phyloP scores from a whole-genome alignment of 306 rosid species.

The Coriaria nepalensis region DNA sequence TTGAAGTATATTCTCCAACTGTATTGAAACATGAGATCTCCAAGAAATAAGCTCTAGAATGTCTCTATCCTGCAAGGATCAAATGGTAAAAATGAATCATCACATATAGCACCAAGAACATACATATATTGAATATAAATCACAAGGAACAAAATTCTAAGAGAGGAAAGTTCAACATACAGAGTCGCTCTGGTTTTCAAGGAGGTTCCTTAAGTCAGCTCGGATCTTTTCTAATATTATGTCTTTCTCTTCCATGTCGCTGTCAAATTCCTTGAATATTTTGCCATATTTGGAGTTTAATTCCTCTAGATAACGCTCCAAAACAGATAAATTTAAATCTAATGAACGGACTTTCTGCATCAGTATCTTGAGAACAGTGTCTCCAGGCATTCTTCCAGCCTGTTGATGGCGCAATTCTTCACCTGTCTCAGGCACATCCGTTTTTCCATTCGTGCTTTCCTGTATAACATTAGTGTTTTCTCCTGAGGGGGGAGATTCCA shows the following conservation, averaged over 20 bases:
- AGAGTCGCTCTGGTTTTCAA: slow-evolving; percentile 34
- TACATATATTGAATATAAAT: background rate
- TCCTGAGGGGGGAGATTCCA: slow-evolving; percentile 21
- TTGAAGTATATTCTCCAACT: slow-evolving; percentile 41
- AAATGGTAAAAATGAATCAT: slow-evolving; percentile 9
- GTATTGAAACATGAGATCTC: slow-evolving; percentile 58
- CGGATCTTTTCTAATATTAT: slow-evolving; percentile 45
- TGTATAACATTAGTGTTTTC: slow-evolving; percentile 30
- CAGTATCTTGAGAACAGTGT: slow-evolving; percentile 82
- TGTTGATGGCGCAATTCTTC: slow-evolving; percentile 68
- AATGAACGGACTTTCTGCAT: slow-evolving; percentile 90
- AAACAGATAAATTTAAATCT: slow-evolving; percentile 62
- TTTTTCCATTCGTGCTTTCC: slow-evolving; percentile 29
- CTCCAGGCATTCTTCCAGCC: slow-evolving; percentile 93
- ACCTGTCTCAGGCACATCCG: slow-evolving; percentile 37
- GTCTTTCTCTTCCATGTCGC: slow-evolving; percentile 47
- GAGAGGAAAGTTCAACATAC: slow-evolving; percentile 40
- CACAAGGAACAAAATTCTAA: slow-evolving; percentile 1
- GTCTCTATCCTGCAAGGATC: slow-evolving; percentile 49
- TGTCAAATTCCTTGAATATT: slow-evolving; percentile 55
- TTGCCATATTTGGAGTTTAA: slow-evolving; percentile 57
- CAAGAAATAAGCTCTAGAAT: slow-evolving; percentile 47
- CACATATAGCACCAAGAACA: background rate
- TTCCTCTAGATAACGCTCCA: slow-evolving; percentile 79
- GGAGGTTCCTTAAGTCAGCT: slow-evolving; percentile 43